Evolutionary conservation across 805 yeast species (phyloP), one percentile per base, ranked within the genome.

Genomic region (Diddensiella santjacobensis): DNA sequence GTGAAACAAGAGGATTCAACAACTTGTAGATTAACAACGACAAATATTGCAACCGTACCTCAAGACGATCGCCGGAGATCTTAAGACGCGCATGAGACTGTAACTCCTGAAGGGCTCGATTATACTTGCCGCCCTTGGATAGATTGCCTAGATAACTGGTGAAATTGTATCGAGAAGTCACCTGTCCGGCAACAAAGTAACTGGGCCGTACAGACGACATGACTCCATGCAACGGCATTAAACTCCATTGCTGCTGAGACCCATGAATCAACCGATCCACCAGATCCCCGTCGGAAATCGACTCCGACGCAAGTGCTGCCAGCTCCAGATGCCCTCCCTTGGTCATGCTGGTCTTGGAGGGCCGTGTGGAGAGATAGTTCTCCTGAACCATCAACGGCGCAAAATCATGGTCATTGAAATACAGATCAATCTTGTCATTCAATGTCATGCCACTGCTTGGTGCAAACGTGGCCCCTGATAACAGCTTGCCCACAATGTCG

Each of bases 361-460:
- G 96, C 36, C 70, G 70, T 0, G 95, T 82, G 30, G 68, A 69
- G 42, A 87, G 66, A 63, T 93, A 93, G 68, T 93, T 93, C 64
- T 93, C 99, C 62, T 91, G 97, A 45, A 93, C 78, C 98, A 93
- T 91, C 52, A 91, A 73, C 3, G 99, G 98, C 1, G 95, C 82
- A 63, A 93, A 84, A 62, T 89, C 96, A 67, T 87, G 86, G 67
- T 93, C 99, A 66, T 88, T 89, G 71, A 93, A 93, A 63, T 89
- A 93, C 45, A 88, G 74, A 58, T 86, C 91, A 60, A 91, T 82
- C 62, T 88, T 86, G 54, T 88, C 96, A 65, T 83, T 84, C 53
- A 91, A 64, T 2, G 81, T 73, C 49, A 77, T 74, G n/a, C 69
- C 66, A 2, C 78, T 69, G 56, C 67, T 69, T 17, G 71, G 76